These are phyloP conservation scores for Fragaria ananassa DNA, from an alignment of 306 rosid species.

Conservation along the genomic window DNA sequence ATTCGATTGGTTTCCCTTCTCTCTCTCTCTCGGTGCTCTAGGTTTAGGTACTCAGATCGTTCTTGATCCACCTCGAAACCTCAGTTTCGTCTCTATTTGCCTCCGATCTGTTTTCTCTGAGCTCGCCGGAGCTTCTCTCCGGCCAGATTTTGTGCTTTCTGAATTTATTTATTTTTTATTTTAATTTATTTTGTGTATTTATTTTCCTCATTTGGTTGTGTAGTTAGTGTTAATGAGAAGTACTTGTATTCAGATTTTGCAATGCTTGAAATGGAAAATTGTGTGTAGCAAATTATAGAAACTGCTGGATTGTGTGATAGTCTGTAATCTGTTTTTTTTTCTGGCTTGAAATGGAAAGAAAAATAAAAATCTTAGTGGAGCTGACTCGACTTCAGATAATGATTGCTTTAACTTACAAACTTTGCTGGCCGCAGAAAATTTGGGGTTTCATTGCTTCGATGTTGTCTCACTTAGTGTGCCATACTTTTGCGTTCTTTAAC, in stretches of 20 bases:
- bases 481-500: neutral
- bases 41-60: conserved; percentile 39
- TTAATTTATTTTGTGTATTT: neutral
- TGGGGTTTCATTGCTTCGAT: neutral
- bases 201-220: neutral
- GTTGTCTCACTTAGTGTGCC: neutral
- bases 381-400: neutral
- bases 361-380: neutral
- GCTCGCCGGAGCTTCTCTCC: conserved; percentile 33
- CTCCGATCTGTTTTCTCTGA: conserved; percentile 47
- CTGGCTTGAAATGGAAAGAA: neutral
- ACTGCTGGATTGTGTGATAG: conserved; percentile 33
- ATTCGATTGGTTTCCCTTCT: neutral
- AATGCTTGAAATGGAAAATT: conserved; percentile 19
- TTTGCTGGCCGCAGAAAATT: neutral
- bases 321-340: neutral
- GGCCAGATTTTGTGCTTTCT: conserved; percentile 19
- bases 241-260: neutral
- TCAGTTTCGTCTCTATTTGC: conserved; percentile 27
- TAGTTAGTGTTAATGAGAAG: neutral
- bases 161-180: neutral
- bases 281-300: conserved; percentile 17
- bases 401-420: neutral
- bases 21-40: conserved; percentile 9
- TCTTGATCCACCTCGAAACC: conserved; percentile 42